These are phyloP conservation scores for Beauveria varroae DNA, from an alignment of 2,329 filamentous ascomycete genomes.

Conservation along the genomic window DNA sequence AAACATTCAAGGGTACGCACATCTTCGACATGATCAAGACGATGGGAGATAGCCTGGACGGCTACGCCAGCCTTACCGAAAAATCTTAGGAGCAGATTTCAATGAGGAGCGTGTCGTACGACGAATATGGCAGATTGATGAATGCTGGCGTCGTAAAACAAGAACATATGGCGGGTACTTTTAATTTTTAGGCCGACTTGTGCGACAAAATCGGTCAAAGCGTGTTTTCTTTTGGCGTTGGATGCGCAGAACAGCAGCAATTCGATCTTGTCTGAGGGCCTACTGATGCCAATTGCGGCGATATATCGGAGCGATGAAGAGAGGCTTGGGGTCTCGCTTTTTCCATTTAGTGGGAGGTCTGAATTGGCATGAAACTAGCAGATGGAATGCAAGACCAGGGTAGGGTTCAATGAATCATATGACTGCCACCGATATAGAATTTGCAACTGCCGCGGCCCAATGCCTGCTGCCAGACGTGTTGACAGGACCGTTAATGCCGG, in stretches of 20 bases:
- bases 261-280: background rate
- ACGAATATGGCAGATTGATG: background rate
- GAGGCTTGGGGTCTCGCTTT: too few relatives aligned
- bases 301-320: background rate
- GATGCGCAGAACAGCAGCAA: background rate
- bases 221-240: background rate
- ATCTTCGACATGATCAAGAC: slow-evolving; percentile 54
- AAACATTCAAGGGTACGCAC: slow-evolving; percentile 54
- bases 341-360: too few relatives aligned
- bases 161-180: background rate
- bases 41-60: slow-evolving; percentile 49
- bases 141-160: background rate
- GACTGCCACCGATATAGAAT: background rate
- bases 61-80: slow-evolving; percentile 49
- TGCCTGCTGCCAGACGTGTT: too few relatives aligned
- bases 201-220: background rate
- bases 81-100: slow-evolving; percentile 24
- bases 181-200: background rate
- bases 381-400: background rate
- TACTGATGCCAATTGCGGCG: background rate
- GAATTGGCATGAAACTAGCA: background rate
- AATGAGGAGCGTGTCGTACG: background rate
- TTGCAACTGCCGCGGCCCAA: too few relatives aligned
- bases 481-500: too few relatives aligned
- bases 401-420: background rate